Evolutionary conservation across 768 basidiomycete genomes (phyloP).

Genomic region (Russula vinacea): DNA sequence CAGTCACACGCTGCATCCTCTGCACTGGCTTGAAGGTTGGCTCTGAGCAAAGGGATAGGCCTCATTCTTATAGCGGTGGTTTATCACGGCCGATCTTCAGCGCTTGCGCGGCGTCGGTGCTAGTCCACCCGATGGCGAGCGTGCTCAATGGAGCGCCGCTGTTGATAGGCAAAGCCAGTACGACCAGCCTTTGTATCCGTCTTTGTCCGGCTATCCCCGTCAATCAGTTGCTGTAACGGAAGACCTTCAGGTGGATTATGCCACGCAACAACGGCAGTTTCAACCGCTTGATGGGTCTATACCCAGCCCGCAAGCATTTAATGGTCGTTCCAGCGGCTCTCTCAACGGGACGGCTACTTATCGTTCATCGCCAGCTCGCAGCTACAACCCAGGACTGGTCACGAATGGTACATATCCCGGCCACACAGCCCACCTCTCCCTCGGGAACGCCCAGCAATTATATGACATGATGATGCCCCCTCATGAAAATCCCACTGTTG

Average conservation of each 20-base stretch:
- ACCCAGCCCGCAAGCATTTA: conserved; percentile 37
- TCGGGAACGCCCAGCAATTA: conserved; percentile 71
- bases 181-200: conserved; percentile 56
- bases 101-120: conserved; percentile 66
- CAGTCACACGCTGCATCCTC: conserved; percentile 57
- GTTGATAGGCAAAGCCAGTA: conserved; percentile 34
- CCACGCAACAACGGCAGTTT: conserved; percentile 55
- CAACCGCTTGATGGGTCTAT: conserved; percentile 43
- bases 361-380: conserved; percentile 57
- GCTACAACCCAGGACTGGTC: conserved; percentile 52
- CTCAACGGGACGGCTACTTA: conserved; percentile 52
- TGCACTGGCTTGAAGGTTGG: conserved; percentile 52
- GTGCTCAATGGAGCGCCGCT: conserved; percentile 33
- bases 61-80: conserved; percentile 79
- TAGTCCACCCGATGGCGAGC: conserved; percentile 34
- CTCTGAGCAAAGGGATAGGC: conserved; percentile 67
- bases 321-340: conserved; percentile 52
- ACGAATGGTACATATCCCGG: conserved; percentile 45
- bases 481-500: conserved; percentile 59
- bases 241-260: conserved; percentile 52
- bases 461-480: conserved; percentile 67
- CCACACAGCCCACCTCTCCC: conserved; percentile 65
- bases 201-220: conserved; percentile 54
- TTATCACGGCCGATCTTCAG: conserved; percentile 68
- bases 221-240: conserved; percentile 32